Percentiles rank a stretch among this genome's conserved stretches.
Evolutionary conservation across 352 stramenopile genomes (phyloP).

Genomic region (Globisporangium solare): DNA sequence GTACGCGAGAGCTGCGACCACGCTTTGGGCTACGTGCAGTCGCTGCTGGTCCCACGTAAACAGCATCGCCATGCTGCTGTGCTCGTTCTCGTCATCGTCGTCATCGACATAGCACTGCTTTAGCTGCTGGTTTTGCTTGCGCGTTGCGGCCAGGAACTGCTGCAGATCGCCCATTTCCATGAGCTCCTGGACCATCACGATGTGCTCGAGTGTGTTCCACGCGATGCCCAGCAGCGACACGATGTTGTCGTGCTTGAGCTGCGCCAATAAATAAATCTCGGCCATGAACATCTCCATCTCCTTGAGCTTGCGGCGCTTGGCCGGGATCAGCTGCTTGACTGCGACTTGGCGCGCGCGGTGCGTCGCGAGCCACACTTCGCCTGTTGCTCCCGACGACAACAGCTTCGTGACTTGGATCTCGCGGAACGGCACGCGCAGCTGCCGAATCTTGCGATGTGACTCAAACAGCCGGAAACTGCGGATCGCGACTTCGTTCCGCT

Average conservation of each 20-base stretch:
- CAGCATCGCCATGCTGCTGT: slow-evolving; percentile 3
- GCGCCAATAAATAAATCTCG: slow-evolving; percentile 70
- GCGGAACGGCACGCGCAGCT: slow-evolving; percentile 38
- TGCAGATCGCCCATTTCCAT: slow-evolving; percentile 68
- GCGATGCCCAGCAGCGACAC: slow-evolving; percentile 54
- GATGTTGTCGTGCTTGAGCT: slow-evolving; percentile 67
- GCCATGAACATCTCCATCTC: slow-evolving; percentile 72
- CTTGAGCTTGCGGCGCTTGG: slow-evolving; percentile 45
- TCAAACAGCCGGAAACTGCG: slow-evolving; percentile 63
- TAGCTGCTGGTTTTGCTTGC: not conserved
- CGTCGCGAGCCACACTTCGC: slow-evolving; percentile 72
- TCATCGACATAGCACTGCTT: no score
- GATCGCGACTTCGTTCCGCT: slow-evolving; percentile 49
- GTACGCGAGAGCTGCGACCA: slow-evolving; percentile 70
- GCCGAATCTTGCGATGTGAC: slow-evolving; percentile 51
- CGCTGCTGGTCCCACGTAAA: slow-evolving; percentile 56
- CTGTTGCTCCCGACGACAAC: slow-evolving; percentile 47
- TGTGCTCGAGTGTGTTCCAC: slow-evolving; percentile 68
- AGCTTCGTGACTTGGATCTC: slow-evolving; percentile 52
- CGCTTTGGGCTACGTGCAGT: slow-evolving; percentile 43
- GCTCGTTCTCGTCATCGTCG: no score
- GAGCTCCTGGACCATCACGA: slow-evolving; percentile 72
- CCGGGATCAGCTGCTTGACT: slow-evolving; percentile 59
- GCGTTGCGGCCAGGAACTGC: slow-evolving; percentile 36
- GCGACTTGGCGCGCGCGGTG: slow-evolving; percentile 43